These are phyloP conservation scores for Hypoxylon perforatum DNA, from an alignment of 495 filamentous ascomycete species.

Conservation along the genomic window DNA sequence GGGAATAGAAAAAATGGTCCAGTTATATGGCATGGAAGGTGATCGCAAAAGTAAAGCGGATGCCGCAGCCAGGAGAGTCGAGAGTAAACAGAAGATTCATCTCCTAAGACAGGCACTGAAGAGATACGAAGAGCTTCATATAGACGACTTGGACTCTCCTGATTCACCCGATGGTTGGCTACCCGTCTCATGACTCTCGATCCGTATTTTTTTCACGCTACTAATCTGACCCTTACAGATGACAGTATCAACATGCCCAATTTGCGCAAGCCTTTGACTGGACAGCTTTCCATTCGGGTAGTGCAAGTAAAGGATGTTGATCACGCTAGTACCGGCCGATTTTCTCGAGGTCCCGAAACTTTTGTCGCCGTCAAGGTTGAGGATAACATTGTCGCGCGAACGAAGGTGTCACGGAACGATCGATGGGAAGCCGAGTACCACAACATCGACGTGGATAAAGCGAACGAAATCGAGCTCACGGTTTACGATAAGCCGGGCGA, in stretches of 20 bases:
- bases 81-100: conserved; percentile 98
- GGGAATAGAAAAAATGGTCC: conserved; percentile 99
- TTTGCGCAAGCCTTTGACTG: conserved; percentile 90
- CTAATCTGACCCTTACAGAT: conserved; percentile 67
- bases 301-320: conserved; percentile 93
- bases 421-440: conserved; percentile 92
- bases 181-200: neutral
- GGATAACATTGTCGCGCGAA: conserved; percentile 87
- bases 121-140: conserved; percentile 96
- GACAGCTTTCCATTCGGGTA: conserved; percentile 86
- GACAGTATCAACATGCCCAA: conserved; percentile 97
- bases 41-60: conserved; percentile 94
- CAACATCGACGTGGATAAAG: conserved; percentile 93
- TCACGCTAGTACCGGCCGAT: conserved; percentile 86
- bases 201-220: neutral
- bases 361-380: conserved; percentile 97
- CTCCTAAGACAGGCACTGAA: conserved; percentile 94
- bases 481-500: conserved; percentile 96
- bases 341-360: conserved; percentile 91
- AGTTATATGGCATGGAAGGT: conserved; percentile 97
- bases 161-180: conserved; percentile 83
- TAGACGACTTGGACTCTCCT: conserved; percentile 82
- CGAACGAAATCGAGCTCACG: conserved; percentile 96
- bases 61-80: conserved; percentile 86
- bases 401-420: conserved; percentile 87